Percentiles rank a stretch among this genome's conserved stretches.
Conservation (phyloP, 495 filamentous ascomycete genomes). For the Aspergillus leporis region DNA sequence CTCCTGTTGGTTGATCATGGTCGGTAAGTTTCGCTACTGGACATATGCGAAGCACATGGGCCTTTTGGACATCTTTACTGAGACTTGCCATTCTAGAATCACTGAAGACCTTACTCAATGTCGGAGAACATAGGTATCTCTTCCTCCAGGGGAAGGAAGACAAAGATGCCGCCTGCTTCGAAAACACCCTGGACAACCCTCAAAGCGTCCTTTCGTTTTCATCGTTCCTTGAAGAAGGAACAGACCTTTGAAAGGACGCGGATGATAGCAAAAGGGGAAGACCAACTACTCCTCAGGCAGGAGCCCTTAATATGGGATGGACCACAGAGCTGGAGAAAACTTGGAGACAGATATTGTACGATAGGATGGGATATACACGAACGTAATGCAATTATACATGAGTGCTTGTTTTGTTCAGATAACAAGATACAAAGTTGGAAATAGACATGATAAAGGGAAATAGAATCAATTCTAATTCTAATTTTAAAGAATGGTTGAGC, state of each 20-base stretch:
- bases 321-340: not conserved
- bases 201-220: not conserved
- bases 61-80: not conserved
- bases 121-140: not conserved
- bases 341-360: not conserved
- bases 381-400: not conserved
- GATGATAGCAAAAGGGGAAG: not conserved
- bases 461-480: not conserved
- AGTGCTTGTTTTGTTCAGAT: not conserved
- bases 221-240: not conserved
- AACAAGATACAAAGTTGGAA: not conserved
- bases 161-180: not conserved
- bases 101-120: not conserved
- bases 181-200: not conserved
- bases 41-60: slow-evolving; percentile 1
- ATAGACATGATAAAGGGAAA: not conserved
- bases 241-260: not conserved
- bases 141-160: not conserved
- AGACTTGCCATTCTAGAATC: not conserved
- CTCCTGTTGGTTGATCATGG: slow-evolving; percentile 29
- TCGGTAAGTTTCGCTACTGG: not conserved
- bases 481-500: not conserved
- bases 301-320: not conserved
- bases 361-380: not conserved
- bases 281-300: not conserved